Conservation (phyloP, 2,329 filamentous ascomycete genomes). For the Tolypocladium guangdongense region DNA sequence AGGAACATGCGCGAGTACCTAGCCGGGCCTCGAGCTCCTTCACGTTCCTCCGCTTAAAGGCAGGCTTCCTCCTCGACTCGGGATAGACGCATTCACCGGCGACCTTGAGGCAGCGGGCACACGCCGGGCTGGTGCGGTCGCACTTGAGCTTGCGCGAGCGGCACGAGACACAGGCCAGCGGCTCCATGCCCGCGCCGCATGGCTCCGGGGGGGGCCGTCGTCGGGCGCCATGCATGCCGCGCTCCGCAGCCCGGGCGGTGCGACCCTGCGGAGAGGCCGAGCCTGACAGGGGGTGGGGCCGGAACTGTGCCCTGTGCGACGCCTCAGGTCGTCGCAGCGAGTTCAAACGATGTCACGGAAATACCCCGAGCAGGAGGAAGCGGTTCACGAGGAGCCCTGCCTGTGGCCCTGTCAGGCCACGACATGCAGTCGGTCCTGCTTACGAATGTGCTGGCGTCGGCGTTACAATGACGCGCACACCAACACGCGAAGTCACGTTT, state of each 20-base stretch:
- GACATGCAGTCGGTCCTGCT: neutral
- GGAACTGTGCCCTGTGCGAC: neutral
- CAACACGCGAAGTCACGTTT: neutral
- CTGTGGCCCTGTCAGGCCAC: neutral
- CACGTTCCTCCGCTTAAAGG: slow-evolving; percentile 80
- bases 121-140: slow-evolving; percentile 69
- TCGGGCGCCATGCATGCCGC: neutral
- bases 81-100: slow-evolving; percentile 77
- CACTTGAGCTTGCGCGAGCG: slow-evolving; percentile 79
- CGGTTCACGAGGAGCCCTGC: neutral
- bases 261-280: no score
- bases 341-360: neutral
- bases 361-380: neutral
- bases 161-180: slow-evolving; percentile 73
- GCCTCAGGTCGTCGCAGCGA: neutral
- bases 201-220: neutral
- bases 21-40: slow-evolving; percentile 81
- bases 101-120: slow-evolving; percentile 66
- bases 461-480: neutral
- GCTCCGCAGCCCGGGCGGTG: neutral
- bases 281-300: neutral
- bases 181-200: slow-evolving; percentile 19
- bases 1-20: slow-evolving; percentile 38
- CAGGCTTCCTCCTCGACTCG: slow-evolving; percentile 78
- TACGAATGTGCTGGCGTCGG: neutral